Percentiles rank a stretch among this genome's conserved stretches.
phyloP scores from a whole-genome alignment of 2,329 filamentous ascomycete genomes.

The Fusarium vanettenii region DNA sequence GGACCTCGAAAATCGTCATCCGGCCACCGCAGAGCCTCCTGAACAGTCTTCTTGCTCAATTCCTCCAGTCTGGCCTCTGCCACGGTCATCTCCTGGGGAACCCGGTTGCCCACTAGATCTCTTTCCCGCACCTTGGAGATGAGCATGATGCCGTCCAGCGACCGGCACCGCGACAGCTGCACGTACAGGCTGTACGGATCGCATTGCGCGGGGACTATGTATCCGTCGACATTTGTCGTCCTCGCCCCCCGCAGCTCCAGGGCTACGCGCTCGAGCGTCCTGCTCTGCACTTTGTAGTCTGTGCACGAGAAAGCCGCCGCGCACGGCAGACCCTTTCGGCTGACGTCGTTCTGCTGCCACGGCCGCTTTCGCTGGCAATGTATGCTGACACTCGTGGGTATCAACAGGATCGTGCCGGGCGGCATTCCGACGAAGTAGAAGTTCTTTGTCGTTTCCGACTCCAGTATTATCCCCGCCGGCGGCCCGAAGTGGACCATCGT shows the following conservation, averaged over 20 bases:
- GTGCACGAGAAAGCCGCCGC: background rate
- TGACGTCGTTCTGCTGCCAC: background rate
- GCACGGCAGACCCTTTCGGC: background rate
- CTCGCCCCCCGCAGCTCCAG: background rate
- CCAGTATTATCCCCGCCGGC: background rate
- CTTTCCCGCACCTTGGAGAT: background rate
- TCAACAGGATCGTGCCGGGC: background rate
- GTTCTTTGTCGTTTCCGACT: background rate
- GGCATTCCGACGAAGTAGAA: slow-evolving; percentile 5
- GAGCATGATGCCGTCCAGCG: background rate
- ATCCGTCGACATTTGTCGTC: background rate
- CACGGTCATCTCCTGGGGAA: background rate
- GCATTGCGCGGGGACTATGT: background rate
- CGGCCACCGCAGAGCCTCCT: background rate
- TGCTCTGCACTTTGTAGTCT: slow-evolving; percentile 1
- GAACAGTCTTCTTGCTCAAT: background rate
- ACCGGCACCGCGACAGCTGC: background rate
- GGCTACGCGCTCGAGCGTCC: background rate
- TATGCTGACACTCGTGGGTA: background rate
- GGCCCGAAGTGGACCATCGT: background rate
- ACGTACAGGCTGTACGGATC: background rate
- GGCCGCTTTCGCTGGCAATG: background rate
- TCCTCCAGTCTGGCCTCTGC: background rate
- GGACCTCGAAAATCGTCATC: background rate
- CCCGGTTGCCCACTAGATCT: background rate